Base-by-base conservation (phyloP, 768 basidiomycete genomes). In the Suillus alpinus region DNA sequence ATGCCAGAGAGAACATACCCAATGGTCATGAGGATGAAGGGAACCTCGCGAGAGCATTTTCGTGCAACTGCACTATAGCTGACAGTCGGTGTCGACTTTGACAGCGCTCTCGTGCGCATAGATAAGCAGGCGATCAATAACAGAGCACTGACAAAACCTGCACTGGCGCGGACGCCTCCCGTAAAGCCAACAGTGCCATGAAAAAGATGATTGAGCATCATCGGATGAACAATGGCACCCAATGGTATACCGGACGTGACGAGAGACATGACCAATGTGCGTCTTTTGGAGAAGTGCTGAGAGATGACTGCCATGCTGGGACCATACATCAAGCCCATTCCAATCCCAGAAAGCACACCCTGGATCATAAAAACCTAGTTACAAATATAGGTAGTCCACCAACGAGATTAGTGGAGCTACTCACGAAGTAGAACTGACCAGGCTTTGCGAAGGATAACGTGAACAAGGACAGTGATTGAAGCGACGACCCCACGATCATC, bases 191-290 rank as follows among this genome's bases (percentile, higher is more conserved):
- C 68, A 8, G 72, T 63, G 3, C 80, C 78, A 58, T 79, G 80
- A 56, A 56, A 62, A 34, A 57, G 62, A 26, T 77, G 71, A 67
- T 89, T 89, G 31, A 90, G 72, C 77, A 88, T 81, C 62, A 87
- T 84, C 0, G 86, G 83, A 58, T 86, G 81, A 13, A 81, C 63
- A 23, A 84, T 72, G 6, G 82, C 85, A 9, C 88, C 87, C 4
- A 86, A 67, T 2, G 83, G 78, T 32, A 80, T 77, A 29, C 81
- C 81, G 29, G 82, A 80, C 32, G 79, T 36, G 3, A 75, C 75
- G 49, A 84, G 65, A 10, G 82, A 78, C 65, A 81, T 79, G 5
- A 81, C 79, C 4, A 79, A 61, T 4, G 79, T 68, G 23, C 81
- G 73, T 16, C 73, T 71, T 50, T 68, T 69, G 32, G 67, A 67